phyloP scores from a whole-genome alignment of 2,329 filamentous ascomycete genomes.

The Canariomyces notabilis region DNA sequence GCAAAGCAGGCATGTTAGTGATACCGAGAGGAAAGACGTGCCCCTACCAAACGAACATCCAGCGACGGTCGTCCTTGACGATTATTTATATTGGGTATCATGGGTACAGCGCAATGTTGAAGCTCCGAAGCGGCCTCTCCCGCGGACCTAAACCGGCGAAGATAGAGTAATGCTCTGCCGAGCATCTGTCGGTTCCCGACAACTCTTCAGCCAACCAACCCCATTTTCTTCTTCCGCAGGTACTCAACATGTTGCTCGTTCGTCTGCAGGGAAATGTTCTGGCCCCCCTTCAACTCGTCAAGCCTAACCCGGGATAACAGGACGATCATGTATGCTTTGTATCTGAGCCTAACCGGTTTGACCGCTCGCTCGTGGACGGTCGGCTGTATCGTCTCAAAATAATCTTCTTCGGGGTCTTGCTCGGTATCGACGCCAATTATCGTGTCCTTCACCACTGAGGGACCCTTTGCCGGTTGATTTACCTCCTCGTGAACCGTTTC shows the following conservation, averaged over 20 bases:
- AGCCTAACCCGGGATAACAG: slow-evolving; percentile 53
- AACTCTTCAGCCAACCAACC: slow-evolving; percentile 10
- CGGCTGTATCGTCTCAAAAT: slow-evolving; percentile 52
- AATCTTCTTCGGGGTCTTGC: slow-evolving; percentile 34
- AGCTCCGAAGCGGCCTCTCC: background rate
- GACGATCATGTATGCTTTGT: slow-evolving; percentile 53
- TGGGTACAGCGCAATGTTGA: background rate
- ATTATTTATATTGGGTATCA: slow-evolving; percentile 18
- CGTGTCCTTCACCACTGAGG: slow-evolving; percentile 38
- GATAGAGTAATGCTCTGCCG: background rate
- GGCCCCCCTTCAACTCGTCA: slow-evolving; percentile 48
- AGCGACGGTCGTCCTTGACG: too few species aligned
- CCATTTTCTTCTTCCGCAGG: slow-evolving; percentile 24
- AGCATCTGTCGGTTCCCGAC: background rate
- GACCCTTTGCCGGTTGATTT: slow-evolving; percentile 18
- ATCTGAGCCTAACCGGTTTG: slow-evolving; percentile 36
- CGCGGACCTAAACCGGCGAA: background rate
- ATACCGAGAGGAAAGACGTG: too few species aligned
- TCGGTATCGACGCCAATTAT: slow-evolving; percentile 19
- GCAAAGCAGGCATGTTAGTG: too few species aligned
- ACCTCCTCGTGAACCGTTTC: slow-evolving; percentile 36
- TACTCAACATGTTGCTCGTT: slow-evolving; percentile 32
- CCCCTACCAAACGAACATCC: too few species aligned
- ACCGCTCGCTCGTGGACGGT: slow-evolving; percentile 53
- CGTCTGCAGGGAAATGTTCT: slow-evolving; percentile 44